Conservation (phyloP, 1,284 basidiomycete species). For the Fistulinella cinereoalba region DNA sequence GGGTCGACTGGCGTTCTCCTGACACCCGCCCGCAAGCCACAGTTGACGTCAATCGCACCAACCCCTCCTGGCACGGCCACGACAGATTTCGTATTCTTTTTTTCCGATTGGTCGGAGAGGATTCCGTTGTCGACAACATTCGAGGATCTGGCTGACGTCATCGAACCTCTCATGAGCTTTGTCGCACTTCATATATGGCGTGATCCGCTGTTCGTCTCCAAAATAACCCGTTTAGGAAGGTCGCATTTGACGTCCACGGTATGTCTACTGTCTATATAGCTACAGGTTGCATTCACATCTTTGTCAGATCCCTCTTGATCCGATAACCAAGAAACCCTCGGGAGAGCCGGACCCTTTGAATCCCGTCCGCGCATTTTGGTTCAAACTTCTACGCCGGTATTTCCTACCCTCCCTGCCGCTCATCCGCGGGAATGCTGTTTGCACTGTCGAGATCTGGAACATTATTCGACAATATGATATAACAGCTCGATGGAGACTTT, state of each 20-base stretch:
- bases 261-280: constrained; percentile 34
- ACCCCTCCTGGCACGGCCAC: constrained; percentile 70
- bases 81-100: constrained; percentile 85
- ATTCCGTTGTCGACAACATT: constrained; percentile 63
- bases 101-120: constrained; percentile 74
- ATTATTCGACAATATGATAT: constrained; percentile 79
- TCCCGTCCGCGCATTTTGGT: constrained; percentile 73
- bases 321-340: constrained; percentile 52
- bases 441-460: constrained; percentile 85
- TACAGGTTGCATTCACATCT: constrained; percentile 7
- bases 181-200: constrained; percentile 75
- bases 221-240: constrained; percentile 58
- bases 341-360: constrained; percentile 51
- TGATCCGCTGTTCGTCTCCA: constrained; percentile 62
- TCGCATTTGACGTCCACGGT: constrained; percentile 46
- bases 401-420: constrained; percentile 87
- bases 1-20: constrained; percentile 52
- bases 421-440: constrained; percentile 81
- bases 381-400: constrained; percentile 74
- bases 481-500: constrained; percentile 81
- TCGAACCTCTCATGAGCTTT: constrained; percentile 75
- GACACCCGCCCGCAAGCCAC: constrained; percentile 53
- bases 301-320: constrained; percentile 47
- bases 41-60: constrained; percentile 69
- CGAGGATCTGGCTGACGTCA: constrained; percentile 69